These are phyloP conservation scores for Areca catechu DNA, from an alignment of 176 grass and related monocot genomes.

Conservation along the genomic window DNA sequence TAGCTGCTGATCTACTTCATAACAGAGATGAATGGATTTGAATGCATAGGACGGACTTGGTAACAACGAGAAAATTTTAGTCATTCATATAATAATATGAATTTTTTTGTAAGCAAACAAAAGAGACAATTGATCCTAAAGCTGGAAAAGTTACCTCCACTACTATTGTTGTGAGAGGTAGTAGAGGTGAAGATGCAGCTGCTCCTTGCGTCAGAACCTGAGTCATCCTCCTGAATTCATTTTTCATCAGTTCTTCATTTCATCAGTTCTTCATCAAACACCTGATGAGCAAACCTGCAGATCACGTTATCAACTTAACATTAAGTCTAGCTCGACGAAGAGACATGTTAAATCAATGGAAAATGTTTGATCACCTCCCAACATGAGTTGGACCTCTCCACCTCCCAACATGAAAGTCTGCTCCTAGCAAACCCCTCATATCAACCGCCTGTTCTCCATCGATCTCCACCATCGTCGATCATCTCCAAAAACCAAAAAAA, in stretches of 20 bases:
- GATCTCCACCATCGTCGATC: conserved; percentile 14
- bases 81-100: too few relatives aligned
- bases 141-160: conserved; percentile 52
- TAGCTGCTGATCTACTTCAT: too few relatives aligned
- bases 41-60: too few relatives aligned
- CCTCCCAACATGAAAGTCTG: conserved; percentile 23
- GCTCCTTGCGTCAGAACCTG: conserved; percentile 37
- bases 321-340: too few relatives aligned
- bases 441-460: conserved; percentile 32
- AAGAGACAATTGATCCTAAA: too few relatives aligned
- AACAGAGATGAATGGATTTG: too few relatives aligned
- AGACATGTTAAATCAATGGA: too few relatives aligned
- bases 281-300: conserved; percentile 74
- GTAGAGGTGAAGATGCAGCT: conserved; percentile 40
- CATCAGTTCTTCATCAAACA: too few relatives aligned
- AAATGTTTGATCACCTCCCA: conserved; percentile 7
- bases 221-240: conserved; percentile 74
- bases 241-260: conserved; percentile 70
- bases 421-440: conserved; percentile 55
- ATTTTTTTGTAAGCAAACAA: too few relatives aligned
- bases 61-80: too few relatives aligned
- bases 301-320: too few relatives aligned
- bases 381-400: conserved; percentile 59
- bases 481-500: conserved; percentile 46
- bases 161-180: conserved; percentile 81